Percentiles rank a stretch among this genome's conserved stretches.
Conservation (phyloP, 75 land plant genomes). For the Pinus tabuliformis region DNA sequence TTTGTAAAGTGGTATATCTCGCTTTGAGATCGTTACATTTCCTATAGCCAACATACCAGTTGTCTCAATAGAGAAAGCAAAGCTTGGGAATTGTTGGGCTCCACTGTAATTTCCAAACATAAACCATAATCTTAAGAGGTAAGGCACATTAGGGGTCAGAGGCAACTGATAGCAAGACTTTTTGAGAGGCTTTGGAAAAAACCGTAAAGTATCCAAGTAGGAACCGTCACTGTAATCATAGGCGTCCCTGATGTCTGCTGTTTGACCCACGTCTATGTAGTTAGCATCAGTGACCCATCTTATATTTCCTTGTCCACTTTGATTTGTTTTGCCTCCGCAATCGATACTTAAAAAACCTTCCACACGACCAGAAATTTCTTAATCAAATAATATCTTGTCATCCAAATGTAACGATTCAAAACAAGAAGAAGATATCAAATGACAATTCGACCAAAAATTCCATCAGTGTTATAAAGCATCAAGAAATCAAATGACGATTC, state of each 20-base stretch:
- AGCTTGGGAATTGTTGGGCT: neutral
- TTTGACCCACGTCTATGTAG: neutral
- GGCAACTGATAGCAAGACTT: constrained; percentile 5
- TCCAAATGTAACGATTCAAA: too few species aligned
- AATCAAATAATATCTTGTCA: neutral
- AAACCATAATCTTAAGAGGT: neutral
- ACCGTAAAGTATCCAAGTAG: neutral
- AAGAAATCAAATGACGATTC: too few species aligned
- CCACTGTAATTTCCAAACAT: constrained; percentile 1
- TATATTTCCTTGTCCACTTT: neutral
- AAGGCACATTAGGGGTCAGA: neutral
- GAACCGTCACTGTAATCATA: neutral
- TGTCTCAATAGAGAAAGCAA: neutral
- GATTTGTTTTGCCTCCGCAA: neutral
- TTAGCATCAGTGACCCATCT: neutral
- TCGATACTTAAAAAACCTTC: neutral
- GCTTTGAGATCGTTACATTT: neutral
- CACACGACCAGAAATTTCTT: neutral
- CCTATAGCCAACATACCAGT: neutral
- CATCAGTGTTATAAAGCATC: too few species aligned
- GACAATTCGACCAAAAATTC: too few species aligned
- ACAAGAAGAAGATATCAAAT: neutral
- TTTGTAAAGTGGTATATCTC: neutral
- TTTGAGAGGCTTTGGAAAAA: neutral
- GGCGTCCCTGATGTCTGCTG: neutral